Evolutionary conservation across 176 grass and related monocot genomes (phyloP), one percentile per base, ranked within the genome.

Genomic region (Avena sativa): DNA sequence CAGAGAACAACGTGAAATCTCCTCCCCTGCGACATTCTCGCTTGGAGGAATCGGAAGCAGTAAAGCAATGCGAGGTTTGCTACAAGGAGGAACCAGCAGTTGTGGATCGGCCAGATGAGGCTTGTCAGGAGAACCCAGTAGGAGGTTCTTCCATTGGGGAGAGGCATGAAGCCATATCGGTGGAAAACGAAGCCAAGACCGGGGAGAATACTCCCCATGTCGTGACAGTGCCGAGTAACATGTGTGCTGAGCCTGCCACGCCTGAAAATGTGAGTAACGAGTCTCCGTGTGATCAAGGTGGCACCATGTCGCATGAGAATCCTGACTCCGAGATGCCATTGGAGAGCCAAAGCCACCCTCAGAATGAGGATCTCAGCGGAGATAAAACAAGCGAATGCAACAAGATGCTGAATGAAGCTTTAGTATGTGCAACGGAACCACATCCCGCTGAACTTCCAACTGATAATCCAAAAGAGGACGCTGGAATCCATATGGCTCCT

Each of bases 191-290:
- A 61, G 67, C 12, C 15, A 50, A 61, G 19, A 36, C 15, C 28
- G 21, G 55, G 16, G 87, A 84, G 6, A 58, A 25, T 6, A 13
- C 28, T 13, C 4, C 47, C 38, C 71, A 53, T 30, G 23, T n/a
- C 52, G 48, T 4, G 15, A 13, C 32, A 53, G 53, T 9, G 44
- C 38, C 15, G 12, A 15, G 50, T 15, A 15, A 38, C 32, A 20
- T n/a, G 9, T 9, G 16, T 19, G 64, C 68, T 69, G 59, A 47
- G 46, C 60, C 73, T 76, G 21, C 59, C 49, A 34, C 52, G 8
- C 66, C 72, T 71, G 91, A 87, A 28, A 15, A 47, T 21, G 76
- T 73, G 3, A 40, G 8, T 1, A 59, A 14, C 66, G 80, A 56
- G 15, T 55, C 70, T 36, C 26, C 28, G 28, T 57, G 81, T 23